phyloP scores from a whole-genome alignment of 2,329 filamentous ascomycete species.

The Ophiostoma perfectum region DNA sequence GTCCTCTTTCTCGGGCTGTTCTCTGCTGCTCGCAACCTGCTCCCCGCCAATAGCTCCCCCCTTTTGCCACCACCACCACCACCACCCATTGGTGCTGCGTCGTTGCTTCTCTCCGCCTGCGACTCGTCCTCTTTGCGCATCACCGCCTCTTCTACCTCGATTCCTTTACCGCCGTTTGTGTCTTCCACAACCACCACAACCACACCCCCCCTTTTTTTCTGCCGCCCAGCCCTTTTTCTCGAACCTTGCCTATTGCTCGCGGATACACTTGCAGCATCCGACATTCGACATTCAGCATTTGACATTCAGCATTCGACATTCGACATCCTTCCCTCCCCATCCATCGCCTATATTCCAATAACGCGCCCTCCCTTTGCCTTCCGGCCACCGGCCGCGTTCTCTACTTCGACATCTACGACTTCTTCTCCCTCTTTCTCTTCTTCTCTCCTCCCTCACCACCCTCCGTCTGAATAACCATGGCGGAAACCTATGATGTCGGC shows the following conservation, averaged over 20 bases:
- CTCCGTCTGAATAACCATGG: slow-evolving; percentile 55
- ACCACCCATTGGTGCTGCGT: slow-evolving; percentile 9
- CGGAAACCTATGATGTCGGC: slow-evolving; percentile 91
- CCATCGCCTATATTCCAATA: not conserved
- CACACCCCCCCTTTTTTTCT: slow-evolving; percentile 19
- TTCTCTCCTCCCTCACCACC: slow-evolving; percentile 30
- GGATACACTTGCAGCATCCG: not conserved
- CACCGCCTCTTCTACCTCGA: slow-evolving; percentile 18
- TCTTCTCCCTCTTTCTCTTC: slow-evolving; percentile 32
- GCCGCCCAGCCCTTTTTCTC: slow-evolving; percentile 14
- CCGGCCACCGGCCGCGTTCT: slow-evolving; percentile 30
- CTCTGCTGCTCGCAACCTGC: slow-evolving; percentile 1
- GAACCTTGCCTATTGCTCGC: slow-evolving; percentile 3
- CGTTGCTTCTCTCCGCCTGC: slow-evolving; percentile 26
- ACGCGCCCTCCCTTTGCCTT: slow-evolving; percentile 8
- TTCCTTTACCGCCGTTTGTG: slow-evolving; percentile 24
- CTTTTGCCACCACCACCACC: slow-evolving; percentile 6
- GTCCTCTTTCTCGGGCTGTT: not conserved
- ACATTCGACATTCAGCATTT: slow-evolving; percentile 5
- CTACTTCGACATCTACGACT: not conserved
- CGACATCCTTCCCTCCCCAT: not conserved
- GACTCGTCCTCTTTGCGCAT: slow-evolving; percentile 20
- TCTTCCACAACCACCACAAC: slow-evolving; percentile 11
- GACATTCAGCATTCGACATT: not conserved
- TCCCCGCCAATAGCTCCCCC: slow-evolving; percentile 13